These are phyloP conservation scores for Hypseocharis bilobata DNA, from an alignment of 441 rosid genomes.

Conservation along the genomic window DNA sequence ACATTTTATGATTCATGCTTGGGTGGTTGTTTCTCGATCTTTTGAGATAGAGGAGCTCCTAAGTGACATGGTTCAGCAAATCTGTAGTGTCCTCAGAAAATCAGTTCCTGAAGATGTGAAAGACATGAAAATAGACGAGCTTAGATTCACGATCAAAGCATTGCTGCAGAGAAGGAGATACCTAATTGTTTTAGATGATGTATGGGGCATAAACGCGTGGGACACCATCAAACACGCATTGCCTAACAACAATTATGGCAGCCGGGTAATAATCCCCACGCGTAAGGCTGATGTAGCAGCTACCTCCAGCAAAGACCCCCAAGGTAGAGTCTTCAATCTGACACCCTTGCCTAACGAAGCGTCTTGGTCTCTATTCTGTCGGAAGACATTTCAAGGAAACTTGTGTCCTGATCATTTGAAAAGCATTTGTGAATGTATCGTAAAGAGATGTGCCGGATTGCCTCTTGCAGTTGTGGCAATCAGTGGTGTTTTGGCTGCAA, in stretches of 20 bases:
- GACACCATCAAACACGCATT: conserved; percentile 28
- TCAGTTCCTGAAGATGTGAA: conserved; percentile 24
- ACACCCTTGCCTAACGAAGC: conserved; percentile 23
- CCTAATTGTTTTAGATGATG: conserved; percentile 34
- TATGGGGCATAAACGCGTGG: conserved; percentile 28
- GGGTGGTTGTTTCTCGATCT: conserved; percentile 26
- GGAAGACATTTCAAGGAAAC: conserved; percentile 26
- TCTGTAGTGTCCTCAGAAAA: conserved; percentile 19
- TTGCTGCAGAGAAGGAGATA: conserved; percentile 25
- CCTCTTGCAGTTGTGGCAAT: conserved; percentile 41
- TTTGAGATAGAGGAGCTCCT: conserved; percentile 25
- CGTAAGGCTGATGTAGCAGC: conserved; percentile 21
- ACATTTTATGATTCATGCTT: conserved; percentile 20
- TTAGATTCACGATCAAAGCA: conserved; percentile 23
- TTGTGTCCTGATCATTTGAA: conserved; percentile 30
- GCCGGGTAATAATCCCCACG: conserved; percentile 34
- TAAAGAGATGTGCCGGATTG: conserved; percentile 30
- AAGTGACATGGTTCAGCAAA: conserved; percentile 27
- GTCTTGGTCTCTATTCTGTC: conserved; percentile 30
- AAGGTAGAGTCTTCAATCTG: conserved; percentile 23
- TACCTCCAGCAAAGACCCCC: conserved; percentile 21
- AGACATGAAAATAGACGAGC: conserved; percentile 14
- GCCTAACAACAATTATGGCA: conserved; percentile 23
- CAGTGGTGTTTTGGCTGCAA: conserved; percentile 33
- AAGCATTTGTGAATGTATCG: conserved; percentile 24